Percentiles rank a stretch among this genome's conserved stretches.
These are phyloP conservation scores for Populus pruinosa DNA, from an alignment of 345 rosid species.

Conservation along the genomic window DNA sequence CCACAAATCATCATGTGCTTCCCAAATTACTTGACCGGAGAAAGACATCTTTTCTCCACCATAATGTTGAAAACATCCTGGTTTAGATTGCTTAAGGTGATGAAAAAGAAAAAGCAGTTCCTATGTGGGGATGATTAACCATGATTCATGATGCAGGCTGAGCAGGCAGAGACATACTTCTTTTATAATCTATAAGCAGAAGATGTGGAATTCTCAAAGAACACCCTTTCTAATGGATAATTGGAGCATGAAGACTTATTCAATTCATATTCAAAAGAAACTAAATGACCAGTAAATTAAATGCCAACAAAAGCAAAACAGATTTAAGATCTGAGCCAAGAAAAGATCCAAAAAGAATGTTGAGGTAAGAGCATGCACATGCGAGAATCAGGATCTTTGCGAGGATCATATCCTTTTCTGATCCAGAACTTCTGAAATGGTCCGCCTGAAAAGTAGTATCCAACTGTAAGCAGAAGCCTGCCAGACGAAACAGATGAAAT, in stretches of 20 bases:
- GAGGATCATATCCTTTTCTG: conserved; percentile 95
- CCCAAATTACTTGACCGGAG: background rate
- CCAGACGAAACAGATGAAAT: conserved; percentile 25
- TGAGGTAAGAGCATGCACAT: conserved; percentile 48
- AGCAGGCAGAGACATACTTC: background rate
- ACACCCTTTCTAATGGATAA: background rate
- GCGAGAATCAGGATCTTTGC: conserved; percentile 89
- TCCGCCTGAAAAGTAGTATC: conserved; percentile 86
- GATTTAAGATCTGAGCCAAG: background rate
- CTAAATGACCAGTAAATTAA: background rate
- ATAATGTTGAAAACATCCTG: background rate
- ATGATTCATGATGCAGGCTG: background rate
- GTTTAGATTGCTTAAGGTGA: background rate
- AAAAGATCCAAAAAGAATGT: too few species aligned
- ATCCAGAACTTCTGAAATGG: conserved; percentile 95
- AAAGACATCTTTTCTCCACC: background rate
- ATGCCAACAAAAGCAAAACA: too few species aligned
- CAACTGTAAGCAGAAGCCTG: conserved; percentile 77
- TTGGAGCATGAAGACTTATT: background rate
- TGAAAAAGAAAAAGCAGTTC: background rate
- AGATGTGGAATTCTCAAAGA: background rate
- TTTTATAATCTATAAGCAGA: background rate
- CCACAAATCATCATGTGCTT: background rate
- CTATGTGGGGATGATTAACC: background rate
- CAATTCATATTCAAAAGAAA: background rate